Evolutionary conservation across 371 early-diverging fungal genomes (phyloP).

Genomic region (Batrachochytrium dendrobatidis): DNA sequence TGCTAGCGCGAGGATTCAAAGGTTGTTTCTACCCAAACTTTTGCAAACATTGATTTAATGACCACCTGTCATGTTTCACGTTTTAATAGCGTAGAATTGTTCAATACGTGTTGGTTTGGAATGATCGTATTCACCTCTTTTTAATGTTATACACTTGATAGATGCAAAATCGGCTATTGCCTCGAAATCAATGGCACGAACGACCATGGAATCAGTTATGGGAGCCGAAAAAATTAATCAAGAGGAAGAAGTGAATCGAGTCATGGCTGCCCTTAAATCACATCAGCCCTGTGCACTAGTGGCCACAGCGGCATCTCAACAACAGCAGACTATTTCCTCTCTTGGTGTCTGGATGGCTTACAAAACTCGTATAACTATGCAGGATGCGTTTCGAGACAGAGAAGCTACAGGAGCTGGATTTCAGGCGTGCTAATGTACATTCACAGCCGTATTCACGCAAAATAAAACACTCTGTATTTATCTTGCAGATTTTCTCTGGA

Average conservation of each 20-base stretch:
- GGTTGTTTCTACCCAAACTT: background rate
- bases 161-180: slow-evolving; percentile 1
- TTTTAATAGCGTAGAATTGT: too few species aligned
- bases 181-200: background rate
- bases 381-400: background rate
- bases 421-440: too few species aligned
- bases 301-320: background rate
- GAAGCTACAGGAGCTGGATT: too few species aligned
- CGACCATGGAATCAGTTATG: background rate
- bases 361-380: background rate
- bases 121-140: too few species aligned
- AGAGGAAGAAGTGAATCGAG: background rate
- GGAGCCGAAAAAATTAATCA: background rate
- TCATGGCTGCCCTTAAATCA: background rate
- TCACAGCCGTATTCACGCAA: too few species aligned
- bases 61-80: too few species aligned
- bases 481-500: too few species aligned
- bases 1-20: background rate
- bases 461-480: too few species aligned
- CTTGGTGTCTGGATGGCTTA: background rate
- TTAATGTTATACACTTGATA: too few species aligned
- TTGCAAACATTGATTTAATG: too few species aligned
- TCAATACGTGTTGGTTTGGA: too few species aligned
- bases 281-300: too few species aligned
- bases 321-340: background rate